phyloP scores from a whole-genome alignment of 169 alveolate species.

The Plasmodium billcollinsi region DNA sequence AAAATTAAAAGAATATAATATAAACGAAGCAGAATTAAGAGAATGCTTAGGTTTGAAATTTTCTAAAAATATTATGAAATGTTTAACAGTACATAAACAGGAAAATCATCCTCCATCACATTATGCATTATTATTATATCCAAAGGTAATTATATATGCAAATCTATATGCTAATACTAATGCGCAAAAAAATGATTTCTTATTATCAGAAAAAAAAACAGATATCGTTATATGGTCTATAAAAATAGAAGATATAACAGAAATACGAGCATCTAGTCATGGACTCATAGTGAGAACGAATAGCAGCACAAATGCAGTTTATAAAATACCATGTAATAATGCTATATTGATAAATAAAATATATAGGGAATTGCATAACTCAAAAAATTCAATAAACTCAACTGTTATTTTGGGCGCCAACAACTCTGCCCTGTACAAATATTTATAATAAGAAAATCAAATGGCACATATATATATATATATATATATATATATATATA shows the following conservation, averaged over 20 bases:
- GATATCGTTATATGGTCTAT: constrained; percentile 76
- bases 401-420: constrained; percentile 46
- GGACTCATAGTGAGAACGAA: constrained; percentile 46
- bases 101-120: constrained; percentile 74
- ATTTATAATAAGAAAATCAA: background rate
- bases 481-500: background rate
- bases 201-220: constrained; percentile 28
- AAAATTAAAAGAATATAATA: constrained; percentile 83
- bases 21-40: constrained; percentile 87
- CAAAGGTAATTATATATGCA: constrained; percentile 73
- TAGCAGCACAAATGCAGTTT: constrained; percentile 18
- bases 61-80: constrained; percentile 85
- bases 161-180: constrained; percentile 49
- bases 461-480: background rate
- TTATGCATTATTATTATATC: constrained; percentile 56
- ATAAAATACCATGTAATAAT: constrained; percentile 72
- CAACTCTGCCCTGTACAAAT: background rate
- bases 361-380: constrained; percentile 61
- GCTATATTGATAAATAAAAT: constrained; percentile 58
- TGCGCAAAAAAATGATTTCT: constrained; percentile 19
- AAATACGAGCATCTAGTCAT: constrained; percentile 74
- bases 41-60: constrained; percentile 86
- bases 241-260: constrained; percentile 65
- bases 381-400: constrained; percentile 60
- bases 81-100: constrained; percentile 74